These are phyloP conservation scores for Eimeria acervulina DNA, from an alignment of 169 alveolate species.

Conservation along the genomic window DNA sequence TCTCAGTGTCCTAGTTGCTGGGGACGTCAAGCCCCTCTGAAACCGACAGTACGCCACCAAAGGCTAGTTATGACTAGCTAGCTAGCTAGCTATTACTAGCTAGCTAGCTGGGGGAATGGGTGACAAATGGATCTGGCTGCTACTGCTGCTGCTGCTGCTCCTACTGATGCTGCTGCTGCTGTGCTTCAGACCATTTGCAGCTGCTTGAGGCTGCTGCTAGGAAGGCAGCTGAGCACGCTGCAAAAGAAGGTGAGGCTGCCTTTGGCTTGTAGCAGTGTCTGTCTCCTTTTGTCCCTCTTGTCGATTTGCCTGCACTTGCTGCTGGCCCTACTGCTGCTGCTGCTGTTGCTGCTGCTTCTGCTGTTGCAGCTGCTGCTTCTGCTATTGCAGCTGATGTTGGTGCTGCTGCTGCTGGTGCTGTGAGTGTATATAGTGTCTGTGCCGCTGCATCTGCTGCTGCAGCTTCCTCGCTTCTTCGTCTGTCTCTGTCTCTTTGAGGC, in stretches of 20 bases:
- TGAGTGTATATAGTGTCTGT: neutral
- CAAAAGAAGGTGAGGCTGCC: constrained; percentile 54
- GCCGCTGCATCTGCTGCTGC: neutral
- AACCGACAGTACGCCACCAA: too few relatives aligned
- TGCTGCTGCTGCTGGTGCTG: neutral
- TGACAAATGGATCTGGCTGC: neutral
- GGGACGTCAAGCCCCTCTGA: too few relatives aligned
- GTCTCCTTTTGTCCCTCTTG: neutral
- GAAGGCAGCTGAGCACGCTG: constrained; percentile 78
- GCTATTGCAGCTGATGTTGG: neutral
- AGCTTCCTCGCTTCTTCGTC: neutral
- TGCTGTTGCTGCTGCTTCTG: neutral
- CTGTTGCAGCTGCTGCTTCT: neutral
- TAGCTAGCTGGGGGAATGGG: neutral
- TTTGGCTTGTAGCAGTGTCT: neutral
- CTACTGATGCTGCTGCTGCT: neutral
- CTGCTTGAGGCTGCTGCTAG: constrained; percentile 76
- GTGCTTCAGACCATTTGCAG: constrained; percentile 68
- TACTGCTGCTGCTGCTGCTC: constrained; percentile 17
- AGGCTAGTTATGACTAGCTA: neutral
- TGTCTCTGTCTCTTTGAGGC: neutral
- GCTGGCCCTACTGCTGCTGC: neutral
- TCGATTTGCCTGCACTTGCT: neutral
- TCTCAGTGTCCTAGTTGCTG: too few relatives aligned
- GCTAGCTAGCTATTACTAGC: neutral